Base-by-base conservation (phyloP, 2,329 filamentous ascomycete species). In the Karstenula rhodostoma region DNA sequence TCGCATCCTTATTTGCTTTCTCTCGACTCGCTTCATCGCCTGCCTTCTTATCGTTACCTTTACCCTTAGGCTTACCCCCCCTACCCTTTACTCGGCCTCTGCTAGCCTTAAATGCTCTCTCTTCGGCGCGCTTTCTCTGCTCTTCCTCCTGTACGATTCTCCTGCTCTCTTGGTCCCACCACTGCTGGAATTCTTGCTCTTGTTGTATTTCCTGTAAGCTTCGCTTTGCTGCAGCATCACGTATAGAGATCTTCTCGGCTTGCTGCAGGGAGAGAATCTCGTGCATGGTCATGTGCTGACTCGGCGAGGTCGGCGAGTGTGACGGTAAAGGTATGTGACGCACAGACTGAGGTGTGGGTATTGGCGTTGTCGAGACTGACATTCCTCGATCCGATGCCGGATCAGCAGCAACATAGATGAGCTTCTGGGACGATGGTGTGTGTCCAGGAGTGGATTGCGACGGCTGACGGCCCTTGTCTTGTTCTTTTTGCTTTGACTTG, bases 111-210 rank as follows among this genome's bases (percentile, higher is more conserved):
- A 64, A 59, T 17, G 67, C 65, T 4, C 70, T 63, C 25, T 75
- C 73, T 8, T 77, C 68, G 58, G 73, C 68, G 51, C 63, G 74
- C 73, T 72, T 78, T 76, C 78, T 57, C 76, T 72, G 80, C 56
- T 81, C 80, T 13, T 81, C 82, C 67, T 84, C 87, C 66, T 90
- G 87, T 65, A 90, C 89, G 40, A 90, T 86, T 29, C 91, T 84
- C 61, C 85, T 85, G 69, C 89, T 93, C 77, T 97, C 94, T 63
- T 91, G 89, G 67, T 96, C 92, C 93, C 93, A 97, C 93, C 94
- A 97, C 75, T 96, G 89, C 74, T 97, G 92, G 75, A 99, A 99
- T 54, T 93, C 93, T 74, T 99, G 95, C 78, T 99, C 95, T 66
- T 95, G 89, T 76, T 99, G 95, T 60, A 99, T 99, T 64, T 98